A percentile compares a stretch with the other conserved stretches of the same genome.
Conservation (phyloP, 169 alveolate genomes). For the Sarcocystis neurona region DNA sequence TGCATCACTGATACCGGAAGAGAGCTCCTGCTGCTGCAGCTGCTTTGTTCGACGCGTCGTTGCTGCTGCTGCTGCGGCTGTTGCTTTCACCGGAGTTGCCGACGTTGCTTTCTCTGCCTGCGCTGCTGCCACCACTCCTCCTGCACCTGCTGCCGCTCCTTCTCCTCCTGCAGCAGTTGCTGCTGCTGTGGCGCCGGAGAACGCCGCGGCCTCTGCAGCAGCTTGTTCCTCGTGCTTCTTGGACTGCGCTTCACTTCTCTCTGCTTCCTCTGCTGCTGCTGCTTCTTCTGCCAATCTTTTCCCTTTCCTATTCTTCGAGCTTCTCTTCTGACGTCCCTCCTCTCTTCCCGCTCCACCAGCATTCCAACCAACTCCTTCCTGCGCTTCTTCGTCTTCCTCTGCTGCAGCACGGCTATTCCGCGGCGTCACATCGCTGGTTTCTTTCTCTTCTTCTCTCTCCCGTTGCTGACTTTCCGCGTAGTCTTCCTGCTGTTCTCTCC, state of each 20-base stretch:
- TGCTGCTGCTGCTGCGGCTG: background rate
- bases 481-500: background rate
- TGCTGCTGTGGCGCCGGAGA: background rate
- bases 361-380: background rate
- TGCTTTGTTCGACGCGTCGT: background rate
- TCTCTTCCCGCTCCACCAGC: background rate
- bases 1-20: background rate
- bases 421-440: background rate
- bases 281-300: background rate
- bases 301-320: background rate
- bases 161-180: background rate
- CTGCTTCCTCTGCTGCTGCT: background rate
- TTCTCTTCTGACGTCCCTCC: background rate
- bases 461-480: background rate
- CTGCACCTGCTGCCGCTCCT: background rate
- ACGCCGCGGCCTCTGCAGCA: background rate
- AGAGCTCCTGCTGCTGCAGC: background rate
- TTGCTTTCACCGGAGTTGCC: background rate
- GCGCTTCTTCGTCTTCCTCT: background rate
- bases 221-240: background rate
- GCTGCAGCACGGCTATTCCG: background rate
- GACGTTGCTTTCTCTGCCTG: background rate
- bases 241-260: background rate
- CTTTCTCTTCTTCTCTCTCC: background rate
- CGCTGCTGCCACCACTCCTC: background rate